These are phyloP conservation scores for Stemphylium beticola DNA, from an alignment of 2,329 filamentous ascomycete genomes.

Conservation along the genomic window DNA sequence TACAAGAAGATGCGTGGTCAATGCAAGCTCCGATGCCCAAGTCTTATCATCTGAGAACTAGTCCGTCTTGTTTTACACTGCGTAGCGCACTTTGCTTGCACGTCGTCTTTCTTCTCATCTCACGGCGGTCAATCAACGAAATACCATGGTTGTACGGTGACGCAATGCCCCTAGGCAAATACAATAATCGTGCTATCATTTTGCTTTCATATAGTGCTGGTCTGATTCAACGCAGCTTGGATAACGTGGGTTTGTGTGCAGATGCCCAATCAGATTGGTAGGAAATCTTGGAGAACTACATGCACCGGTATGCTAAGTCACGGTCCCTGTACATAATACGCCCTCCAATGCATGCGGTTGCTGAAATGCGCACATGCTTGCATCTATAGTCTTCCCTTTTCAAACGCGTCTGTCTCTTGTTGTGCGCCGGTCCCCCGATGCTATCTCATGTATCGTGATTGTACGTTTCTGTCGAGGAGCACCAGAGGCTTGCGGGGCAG, in stretches of 20 bases:
- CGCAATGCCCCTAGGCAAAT: background rate
- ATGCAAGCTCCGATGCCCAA: background rate
- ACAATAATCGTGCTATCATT: background rate
- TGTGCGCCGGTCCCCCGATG: background rate
- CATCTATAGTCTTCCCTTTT: background rate
- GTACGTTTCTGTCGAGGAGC: background rate
- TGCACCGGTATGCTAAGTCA: constrained; percentile 35
- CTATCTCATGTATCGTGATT: background rate
- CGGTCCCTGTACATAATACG: constrained; percentile 31
- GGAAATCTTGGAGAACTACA: constrained; percentile 10
- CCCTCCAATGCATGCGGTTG: constrained; percentile 34
- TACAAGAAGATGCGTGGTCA: constrained; percentile 2
- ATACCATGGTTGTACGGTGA: constrained; percentile 1
- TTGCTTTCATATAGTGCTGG: background rate
- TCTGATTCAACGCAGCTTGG: no score
- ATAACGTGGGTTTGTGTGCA: background rate
- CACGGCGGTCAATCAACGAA: background rate
- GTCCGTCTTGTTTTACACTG: background rate
- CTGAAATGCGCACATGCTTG: constrained; percentile 14
- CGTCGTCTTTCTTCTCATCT: background rate
- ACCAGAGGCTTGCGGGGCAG: background rate
- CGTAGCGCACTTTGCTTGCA: background rate
- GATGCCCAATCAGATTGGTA: constrained; percentile 7
- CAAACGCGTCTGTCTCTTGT: background rate
- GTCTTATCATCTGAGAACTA: background rate